These are phyloP conservation scores for Lipomyces spencermartinsiae DNA, from an alignment of 805 yeast genomes.

Conservation along the genomic window DNA sequence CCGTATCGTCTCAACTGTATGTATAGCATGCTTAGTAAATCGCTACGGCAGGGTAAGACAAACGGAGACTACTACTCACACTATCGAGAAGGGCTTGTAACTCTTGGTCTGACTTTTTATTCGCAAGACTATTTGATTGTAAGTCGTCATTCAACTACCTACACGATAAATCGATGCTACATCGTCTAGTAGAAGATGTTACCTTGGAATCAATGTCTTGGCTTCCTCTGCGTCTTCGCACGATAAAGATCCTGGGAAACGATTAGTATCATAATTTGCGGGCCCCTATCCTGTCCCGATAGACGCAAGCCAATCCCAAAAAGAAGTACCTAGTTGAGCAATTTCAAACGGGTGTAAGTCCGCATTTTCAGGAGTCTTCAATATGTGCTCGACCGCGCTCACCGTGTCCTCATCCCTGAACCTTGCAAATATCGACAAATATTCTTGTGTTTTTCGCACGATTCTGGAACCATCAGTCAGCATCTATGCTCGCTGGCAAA, in stretches of 20 bases:
- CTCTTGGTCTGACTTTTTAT: conserved; percentile 84
- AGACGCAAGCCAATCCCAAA: neutral
- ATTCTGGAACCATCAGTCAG: conserved; percentile 53
- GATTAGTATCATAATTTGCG: conserved; percentile 5
- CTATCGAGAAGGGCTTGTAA: conserved; percentile 87
- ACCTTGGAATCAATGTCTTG: conserved; percentile 79
- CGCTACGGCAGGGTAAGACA: neutral
- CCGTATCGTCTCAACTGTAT: conserved; percentile 1
- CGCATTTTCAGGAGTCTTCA: conserved; percentile 73
- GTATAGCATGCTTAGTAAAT: neutral
- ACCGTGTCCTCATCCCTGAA: conserved; percentile 92
- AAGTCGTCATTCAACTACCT: neutral
- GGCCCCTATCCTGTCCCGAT: neutral
- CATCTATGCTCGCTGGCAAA: neutral
- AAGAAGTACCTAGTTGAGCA: conserved; percentile 68
- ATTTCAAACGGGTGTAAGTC: conserved; percentile 93
- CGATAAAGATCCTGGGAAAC: conserved; percentile 68
- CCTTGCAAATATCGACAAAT: conserved; percentile 82
- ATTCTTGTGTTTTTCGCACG: conserved; percentile 88
- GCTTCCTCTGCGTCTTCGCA: conserved; percentile 99
- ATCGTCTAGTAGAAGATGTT: neutral
- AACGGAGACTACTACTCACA: conserved; percentile 56
- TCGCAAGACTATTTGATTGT: conserved; percentile 60
- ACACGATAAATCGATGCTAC: neutral
- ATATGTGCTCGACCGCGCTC: conserved; percentile 86